Conservation (phyloP, 108 stramenopile genomes). For the Cyclotella cryptica region DNA sequence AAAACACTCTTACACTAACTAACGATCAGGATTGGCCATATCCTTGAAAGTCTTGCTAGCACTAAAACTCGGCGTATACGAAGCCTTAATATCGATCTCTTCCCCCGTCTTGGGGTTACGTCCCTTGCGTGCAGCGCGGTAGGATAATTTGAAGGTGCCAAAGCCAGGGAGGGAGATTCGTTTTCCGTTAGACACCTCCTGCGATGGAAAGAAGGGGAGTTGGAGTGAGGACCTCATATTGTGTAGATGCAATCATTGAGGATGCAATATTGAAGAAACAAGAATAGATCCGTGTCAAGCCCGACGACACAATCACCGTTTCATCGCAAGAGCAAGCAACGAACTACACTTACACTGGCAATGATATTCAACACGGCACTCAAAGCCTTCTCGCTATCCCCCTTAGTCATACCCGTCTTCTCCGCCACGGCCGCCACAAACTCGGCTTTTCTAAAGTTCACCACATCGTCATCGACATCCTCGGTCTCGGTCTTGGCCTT, state of each 20-base stretch:
- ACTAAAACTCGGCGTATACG: conserved; percentile 74
- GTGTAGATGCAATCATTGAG: not conserved
- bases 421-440: conserved; percentile 74
- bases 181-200: conserved; percentile 73
- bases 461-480: conserved; percentile 36
- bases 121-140: conserved; percentile 83
- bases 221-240: not conserved
- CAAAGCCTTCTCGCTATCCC: conserved; percentile 74
- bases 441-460: conserved; percentile 81
- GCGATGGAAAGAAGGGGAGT: not conserved
- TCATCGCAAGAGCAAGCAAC: not conserved
- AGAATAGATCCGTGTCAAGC: not conserved
- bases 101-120: conserved; percentile 94
- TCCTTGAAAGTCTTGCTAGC: conserved; percentile 92
- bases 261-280: not conserved
- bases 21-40: conserved; percentile 61
- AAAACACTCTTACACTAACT: not conserved
- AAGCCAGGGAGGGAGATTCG: conserved; percentile 83
- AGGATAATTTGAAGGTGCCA: conserved; percentile 87
- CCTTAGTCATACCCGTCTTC: conserved; percentile 82
- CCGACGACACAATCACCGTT: not conserved
- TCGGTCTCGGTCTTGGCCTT: not conserved
- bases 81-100: conserved; percentile 82
- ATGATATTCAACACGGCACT: conserved; percentile 78
- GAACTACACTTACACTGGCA: conserved; percentile 58